A percentile compares a stretch with the other conserved stretches of the same genome.
Evolutionary conservation across 345 rosid genomes (phyloP).

Genomic region (Mallotus nudiflorus): DNA sequence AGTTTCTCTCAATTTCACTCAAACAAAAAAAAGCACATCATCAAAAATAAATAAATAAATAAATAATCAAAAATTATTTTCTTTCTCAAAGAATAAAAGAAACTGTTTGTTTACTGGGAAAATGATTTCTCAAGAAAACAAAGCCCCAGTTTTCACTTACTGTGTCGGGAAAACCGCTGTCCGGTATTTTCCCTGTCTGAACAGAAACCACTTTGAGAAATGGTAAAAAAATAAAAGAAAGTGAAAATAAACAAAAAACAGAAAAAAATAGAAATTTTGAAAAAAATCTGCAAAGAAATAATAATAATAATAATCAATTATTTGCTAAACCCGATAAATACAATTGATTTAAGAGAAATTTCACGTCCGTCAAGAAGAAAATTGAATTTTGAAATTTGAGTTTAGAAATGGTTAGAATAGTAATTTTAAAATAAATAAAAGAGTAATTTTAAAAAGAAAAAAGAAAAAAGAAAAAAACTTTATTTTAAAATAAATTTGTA

Average conservation of each 20-base stretch:
- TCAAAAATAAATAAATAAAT: background rate
- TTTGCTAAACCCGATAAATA: constrained; percentile 54
- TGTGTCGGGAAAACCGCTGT: constrained; percentile 27
- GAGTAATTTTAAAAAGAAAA: background rate
- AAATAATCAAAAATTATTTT: background rate
- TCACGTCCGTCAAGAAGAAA: constrained; percentile 60
- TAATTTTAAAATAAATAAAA: constrained; percentile 14
- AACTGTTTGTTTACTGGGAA: constrained; percentile 31
- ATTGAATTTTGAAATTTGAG: constrained; percentile 41
- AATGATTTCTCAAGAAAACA: constrained; percentile 26
- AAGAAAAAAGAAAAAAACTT: background rate
- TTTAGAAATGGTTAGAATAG: constrained; percentile 22
- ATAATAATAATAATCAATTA: constrained; percentile 30
- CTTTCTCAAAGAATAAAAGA: background rate
- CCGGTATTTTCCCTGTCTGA: constrained; percentile 34
- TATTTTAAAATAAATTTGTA: background rate
- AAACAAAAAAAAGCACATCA: background rate
- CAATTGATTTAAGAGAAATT: constrained; percentile 54
- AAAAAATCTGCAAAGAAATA: background rate
- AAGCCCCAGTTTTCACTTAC: constrained; percentile 14
- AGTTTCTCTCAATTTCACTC: constrained; percentile 10
- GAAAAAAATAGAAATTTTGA: background rate
- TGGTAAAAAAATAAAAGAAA: background rate
- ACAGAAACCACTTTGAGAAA: constrained; percentile 19
- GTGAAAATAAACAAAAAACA: constrained; percentile 15